These are phyloP conservation scores for Russula emetica DNA, from an alignment of 768 basidiomycete genomes.

Conservation along the genomic window DNA sequence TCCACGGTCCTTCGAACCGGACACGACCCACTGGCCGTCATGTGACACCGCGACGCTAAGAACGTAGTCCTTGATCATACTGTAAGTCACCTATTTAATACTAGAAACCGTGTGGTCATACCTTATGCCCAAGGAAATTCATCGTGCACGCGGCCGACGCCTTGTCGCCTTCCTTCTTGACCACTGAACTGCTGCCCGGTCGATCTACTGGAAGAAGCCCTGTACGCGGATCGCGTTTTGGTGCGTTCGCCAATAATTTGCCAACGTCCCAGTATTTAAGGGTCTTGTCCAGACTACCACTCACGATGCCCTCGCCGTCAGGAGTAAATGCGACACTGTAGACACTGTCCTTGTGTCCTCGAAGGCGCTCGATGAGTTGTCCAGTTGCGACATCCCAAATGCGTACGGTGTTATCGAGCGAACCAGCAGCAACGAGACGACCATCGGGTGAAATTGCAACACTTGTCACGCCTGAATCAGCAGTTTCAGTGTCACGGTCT, in stretches of 20 bases:
- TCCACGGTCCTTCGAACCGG: slow-evolving; percentile 92
- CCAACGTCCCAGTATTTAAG: slow-evolving; percentile 59
- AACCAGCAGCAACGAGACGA: slow-evolving; percentile 54
- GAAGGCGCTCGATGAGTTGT: slow-evolving; percentile 52
- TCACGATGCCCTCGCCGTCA: slow-evolving; percentile 83
- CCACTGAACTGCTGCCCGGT: slow-evolving; percentile 26
- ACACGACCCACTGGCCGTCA: slow-evolving; percentile 93
- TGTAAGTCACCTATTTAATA: slow-evolving; percentile 1
- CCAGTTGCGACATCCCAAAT: slow-evolving; percentile 66
- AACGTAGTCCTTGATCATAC: slow-evolving; percentile 55
- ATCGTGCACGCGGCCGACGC: slow-evolving; percentile 56
- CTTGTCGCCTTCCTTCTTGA: slow-evolving; percentile 49
- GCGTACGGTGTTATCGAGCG: slow-evolving; percentile 59
- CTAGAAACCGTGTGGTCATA: slow-evolving; percentile 32
- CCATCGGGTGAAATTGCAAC: slow-evolving; percentile 60
- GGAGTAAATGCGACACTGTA: slow-evolving; percentile 85
- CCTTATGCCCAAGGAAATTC: slow-evolving; percentile 88
- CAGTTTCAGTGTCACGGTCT: slow-evolving; percentile 46
- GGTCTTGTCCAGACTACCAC: slow-evolving; percentile 73
- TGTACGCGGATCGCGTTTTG: slow-evolving; percentile 33
- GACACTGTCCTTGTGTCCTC: slow-evolving; percentile 58
- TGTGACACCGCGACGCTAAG: slow-evolving; percentile 77
- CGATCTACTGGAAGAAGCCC: slow-evolving; percentile 25
- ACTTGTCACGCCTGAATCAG: slow-evolving; percentile 59
- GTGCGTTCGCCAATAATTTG: slow-evolving; percentile 35